A percentile compares a stretch with the other conserved stretches of the same genome.
These are phyloP conservation scores for Schrenkiella parvula DNA, from an alignment of 345 rosid genomes.

Conservation along the genomic window DNA sequence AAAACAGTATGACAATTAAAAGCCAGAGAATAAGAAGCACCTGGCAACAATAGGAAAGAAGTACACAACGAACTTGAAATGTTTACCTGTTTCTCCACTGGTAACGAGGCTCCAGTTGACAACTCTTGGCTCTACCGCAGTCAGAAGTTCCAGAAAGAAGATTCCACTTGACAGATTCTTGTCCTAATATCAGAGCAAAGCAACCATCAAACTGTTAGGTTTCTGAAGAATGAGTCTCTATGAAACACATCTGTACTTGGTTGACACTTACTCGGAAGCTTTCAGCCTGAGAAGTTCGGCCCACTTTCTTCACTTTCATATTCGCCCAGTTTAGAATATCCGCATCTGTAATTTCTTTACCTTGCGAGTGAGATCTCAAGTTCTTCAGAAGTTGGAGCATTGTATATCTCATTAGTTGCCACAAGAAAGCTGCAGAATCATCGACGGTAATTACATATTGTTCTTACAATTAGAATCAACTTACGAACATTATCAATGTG, in stretches of 20 bases:
- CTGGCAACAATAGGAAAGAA: not conserved
- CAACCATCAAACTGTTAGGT: conserved; percentile 17
- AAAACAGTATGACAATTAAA: not conserved
- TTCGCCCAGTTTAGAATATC: conserved; percentile 93
- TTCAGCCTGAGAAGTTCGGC: conserved; percentile 67
- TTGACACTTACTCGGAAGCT: conserved; percentile 76
- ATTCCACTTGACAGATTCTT: conserved; percentile 69
- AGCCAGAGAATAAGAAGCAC: not conserved
- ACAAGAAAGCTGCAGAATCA: conserved; percentile 61
- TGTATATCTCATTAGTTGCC: conserved; percentile 96
- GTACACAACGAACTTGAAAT: not conserved
- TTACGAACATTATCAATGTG: not conserved
- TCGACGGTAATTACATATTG: conserved; percentile 6
- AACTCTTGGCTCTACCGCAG: conserved; percentile 88
- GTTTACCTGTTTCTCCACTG: conserved; percentile 72
- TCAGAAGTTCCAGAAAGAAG: conserved; percentile 90
- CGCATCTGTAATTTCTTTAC: conserved; percentile 85
- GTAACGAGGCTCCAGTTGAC: conserved; percentile 91
- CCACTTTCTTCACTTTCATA: conserved; percentile 72
- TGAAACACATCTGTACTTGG: not conserved
- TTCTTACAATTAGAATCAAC: not conserved
- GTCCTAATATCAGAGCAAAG: conserved; percentile 47
- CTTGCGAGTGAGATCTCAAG: conserved; percentile 83
- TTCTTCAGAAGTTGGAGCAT: conserved; percentile 96
- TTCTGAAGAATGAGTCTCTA: not conserved